Percentiles rank a stretch among this genome's conserved stretches.
Conservation (phyloP, 2,329 filamentous ascomycete species). For the Aspergillus pseudotamarii region DNA sequence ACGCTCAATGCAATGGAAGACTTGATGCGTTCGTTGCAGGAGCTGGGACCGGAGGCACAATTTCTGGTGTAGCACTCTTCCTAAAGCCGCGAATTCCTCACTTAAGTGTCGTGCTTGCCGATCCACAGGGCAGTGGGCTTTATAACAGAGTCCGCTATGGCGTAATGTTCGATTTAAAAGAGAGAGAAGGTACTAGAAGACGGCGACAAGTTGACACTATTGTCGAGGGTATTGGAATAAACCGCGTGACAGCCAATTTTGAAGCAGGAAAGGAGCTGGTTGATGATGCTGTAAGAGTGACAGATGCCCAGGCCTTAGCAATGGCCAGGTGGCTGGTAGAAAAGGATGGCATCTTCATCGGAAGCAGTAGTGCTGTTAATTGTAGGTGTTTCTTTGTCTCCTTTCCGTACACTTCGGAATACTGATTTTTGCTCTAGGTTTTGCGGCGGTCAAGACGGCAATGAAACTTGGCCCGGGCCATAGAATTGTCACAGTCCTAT, state of each 20-base stretch:
- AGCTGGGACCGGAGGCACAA: conserved; percentile 91
- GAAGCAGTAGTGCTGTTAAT: conserved; percentile 95
- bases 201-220: conserved; percentile 92
- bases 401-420: conserved; percentile 13
- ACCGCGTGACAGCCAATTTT: conserved; percentile 91
- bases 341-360: conserved; percentile 90
- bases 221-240: conserved; percentile 94
- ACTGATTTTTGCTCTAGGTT: conserved; percentile 37
- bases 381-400: conserved; percentile 56
- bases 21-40: conserved; percentile 90
- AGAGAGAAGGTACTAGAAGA: conserved; percentile 86
- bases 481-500: conserved; percentile 52
- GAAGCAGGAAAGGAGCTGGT: conserved; percentile 82
- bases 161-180: conserved; percentile 90
- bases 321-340: conserved; percentile 99
- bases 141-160: conserved; percentile 91
- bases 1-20: conserved; percentile 70
- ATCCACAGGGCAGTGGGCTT: conserved; percentile 90
- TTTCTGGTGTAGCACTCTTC: conserved; percentile 81
- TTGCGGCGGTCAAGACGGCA: conserved; percentile 52
- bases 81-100: conserved; percentile 72
- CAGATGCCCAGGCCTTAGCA: conserved; percentile 80
- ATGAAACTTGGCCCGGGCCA: conserved; percentile 51
- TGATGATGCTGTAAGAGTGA: conserved; percentile 86
- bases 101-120: conserved; percentile 78